Percentiles rank a stretch among this genome's conserved stretches.
Conservation (phyloP, 768 basidiomycete species). For the Amanita rubescens region DNA sequence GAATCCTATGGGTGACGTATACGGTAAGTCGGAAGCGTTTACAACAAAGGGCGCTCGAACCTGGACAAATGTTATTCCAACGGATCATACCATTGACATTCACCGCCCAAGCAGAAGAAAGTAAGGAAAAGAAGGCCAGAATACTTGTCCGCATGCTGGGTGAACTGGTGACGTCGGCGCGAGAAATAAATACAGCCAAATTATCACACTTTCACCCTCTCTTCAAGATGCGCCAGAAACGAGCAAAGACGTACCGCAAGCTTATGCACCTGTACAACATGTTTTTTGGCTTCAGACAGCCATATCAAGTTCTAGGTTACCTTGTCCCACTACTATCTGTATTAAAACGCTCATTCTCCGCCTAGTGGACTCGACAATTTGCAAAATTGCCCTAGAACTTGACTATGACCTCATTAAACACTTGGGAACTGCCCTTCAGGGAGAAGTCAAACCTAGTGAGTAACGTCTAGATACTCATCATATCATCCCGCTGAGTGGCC, state of each 20-base stretch:
- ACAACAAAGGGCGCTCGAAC: constrained; percentile 28
- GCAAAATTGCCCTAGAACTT: constrained; percentile 55
- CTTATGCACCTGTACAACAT: constrained; percentile 88
- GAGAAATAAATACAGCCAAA: constrained; percentile 15
- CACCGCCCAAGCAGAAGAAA: constrained; percentile 30
- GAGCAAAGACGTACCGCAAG: constrained; percentile 91
- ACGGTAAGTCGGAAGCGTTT: constrained; percentile 4
- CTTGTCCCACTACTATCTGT: constrained; percentile 9
- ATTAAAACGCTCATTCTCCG: constrained; percentile 6
- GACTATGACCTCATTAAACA: constrained; percentile 77
- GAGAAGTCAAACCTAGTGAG: constrained; percentile 88
- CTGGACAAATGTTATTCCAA: constrained; percentile 66
- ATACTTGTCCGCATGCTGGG: not conserved
- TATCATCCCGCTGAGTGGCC: constrained; percentile 17
- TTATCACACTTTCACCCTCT: not conserved
- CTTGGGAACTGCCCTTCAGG: constrained; percentile 72
- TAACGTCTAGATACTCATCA: constrained; percentile 11
- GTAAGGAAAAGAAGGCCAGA: not conserved
- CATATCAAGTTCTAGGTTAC: constrained; percentile 87
- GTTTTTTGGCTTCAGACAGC: constrained; percentile 86
- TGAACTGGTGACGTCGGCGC: too few species aligned
- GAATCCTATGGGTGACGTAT: constrained; percentile 19
- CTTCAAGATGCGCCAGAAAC: constrained; percentile 88
- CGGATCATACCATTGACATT: constrained; percentile 56
- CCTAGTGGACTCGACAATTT: constrained; percentile 82